These are phyloP conservation scores for Macrocybe gigantea DNA, from an alignment of 768 basidiomycete genomes.

Conservation along the genomic window DNA sequence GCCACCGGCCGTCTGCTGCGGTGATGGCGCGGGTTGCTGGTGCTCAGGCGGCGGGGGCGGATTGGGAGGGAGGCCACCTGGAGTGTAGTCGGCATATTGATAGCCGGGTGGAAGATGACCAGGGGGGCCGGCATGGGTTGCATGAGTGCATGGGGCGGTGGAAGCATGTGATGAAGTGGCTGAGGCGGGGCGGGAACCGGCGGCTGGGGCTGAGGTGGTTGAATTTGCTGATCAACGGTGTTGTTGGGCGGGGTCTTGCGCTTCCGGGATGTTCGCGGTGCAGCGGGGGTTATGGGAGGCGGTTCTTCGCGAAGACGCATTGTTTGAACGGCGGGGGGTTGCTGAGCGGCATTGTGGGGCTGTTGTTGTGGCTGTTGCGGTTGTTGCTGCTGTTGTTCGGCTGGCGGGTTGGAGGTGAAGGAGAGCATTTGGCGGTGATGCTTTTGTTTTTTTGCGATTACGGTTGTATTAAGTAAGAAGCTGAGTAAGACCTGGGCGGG, in stretches of 20 bases:
- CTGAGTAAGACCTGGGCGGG: conserved; percentile 26
- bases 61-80: conserved; percentile 40
- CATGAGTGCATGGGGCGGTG: conserved; percentile 24
- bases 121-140: conserved; percentile 44
- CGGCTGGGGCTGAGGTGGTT: conserved; percentile 13
- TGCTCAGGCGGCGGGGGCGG: conserved; percentile 22
- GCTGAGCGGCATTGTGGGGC: conserved; percentile 9
- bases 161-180: conserved; percentile 25
- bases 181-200: conserved; percentile 14
- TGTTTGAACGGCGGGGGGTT: conserved; percentile 15
- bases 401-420: conserved; percentile 15
- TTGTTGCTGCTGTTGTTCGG: conserved; percentile 13
- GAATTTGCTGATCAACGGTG: conserved; percentile 17
- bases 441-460: conserved; percentile 17
- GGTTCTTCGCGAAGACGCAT: conserved; percentile 65
- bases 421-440: conserved; percentile 28
- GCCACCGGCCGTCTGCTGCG: conserved; percentile 25
- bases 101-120: conserved; percentile 41
- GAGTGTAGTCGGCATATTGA: conserved; percentile 49
- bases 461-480: conserved; percentile 41
- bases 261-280: conserved; percentile 48
- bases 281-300: conserved; percentile 33
- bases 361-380: not conserved
- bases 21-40: conserved; percentile 22
- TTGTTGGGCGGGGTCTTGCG: conserved; percentile 60